A percentile compares a stretch with the other conserved stretches of the same genome.
These are phyloP conservation scores for Babesia bovis DNA, from an alignment of 169 alveolate species.

Conservation along the genomic window DNA sequence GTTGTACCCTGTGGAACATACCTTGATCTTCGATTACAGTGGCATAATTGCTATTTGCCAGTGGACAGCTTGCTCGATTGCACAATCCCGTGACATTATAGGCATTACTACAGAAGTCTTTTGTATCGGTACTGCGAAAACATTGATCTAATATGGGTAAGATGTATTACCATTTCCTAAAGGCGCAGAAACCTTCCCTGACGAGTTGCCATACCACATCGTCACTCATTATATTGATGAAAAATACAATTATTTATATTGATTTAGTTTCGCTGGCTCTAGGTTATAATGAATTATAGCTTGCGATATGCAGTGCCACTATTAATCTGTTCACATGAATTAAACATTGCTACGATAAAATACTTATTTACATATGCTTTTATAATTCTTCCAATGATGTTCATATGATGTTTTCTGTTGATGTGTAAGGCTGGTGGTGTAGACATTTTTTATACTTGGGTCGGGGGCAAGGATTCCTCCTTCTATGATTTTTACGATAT, in stretches of 20 bases:
- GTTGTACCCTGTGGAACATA: too few relatives aligned
- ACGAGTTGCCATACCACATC: slow-evolving; percentile 68
- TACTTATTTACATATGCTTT: too few relatives aligned
- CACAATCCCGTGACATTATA: slow-evolving; percentile 98
- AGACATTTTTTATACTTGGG: background rate
- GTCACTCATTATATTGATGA: slow-evolving; percentile 55
- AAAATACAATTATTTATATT: too few relatives aligned
- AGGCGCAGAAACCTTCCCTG: slow-evolving; percentile 63
- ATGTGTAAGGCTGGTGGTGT: background rate
- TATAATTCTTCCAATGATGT: too few relatives aligned
- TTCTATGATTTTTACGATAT: background rate
- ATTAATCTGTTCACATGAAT: too few relatives aligned
- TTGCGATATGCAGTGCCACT: too few relatives aligned
- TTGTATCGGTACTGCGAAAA: slow-evolving; percentile 56
- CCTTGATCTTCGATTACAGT: slow-evolving; percentile 93
- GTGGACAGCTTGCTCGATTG: slow-evolving; percentile 96
- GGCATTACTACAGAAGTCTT: slow-evolving; percentile 73
- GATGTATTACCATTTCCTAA: slow-evolving; percentile 37
- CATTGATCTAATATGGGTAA: background rate
- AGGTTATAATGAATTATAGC: too few relatives aligned
- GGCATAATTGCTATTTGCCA: slow-evolving; percentile 96
- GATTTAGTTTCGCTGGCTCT: too few relatives aligned
- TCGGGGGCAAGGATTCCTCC: background rate
- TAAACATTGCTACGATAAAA: too few relatives aligned
- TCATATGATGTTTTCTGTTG: background rate